Base-by-base conservation (phyloP, 2,329 filamentous ascomycete species). In the Epichloe sibirici region DNA sequence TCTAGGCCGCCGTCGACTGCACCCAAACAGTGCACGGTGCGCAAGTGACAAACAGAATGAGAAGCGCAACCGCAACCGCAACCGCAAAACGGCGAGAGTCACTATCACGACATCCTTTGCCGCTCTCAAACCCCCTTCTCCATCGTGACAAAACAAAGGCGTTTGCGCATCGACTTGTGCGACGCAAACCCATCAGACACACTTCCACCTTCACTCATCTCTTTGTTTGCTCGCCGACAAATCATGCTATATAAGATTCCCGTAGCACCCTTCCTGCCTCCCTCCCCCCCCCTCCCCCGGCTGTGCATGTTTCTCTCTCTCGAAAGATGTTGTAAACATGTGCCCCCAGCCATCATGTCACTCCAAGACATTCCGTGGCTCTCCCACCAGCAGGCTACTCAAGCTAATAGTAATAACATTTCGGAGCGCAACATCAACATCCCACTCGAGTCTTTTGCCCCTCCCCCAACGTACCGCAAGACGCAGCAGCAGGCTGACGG, bases 401-500 rank as follows among this genome's bases (percentile, higher is more conserved):
- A 25, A 15, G 11, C 25, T 11, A 34, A 28, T 15, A 9, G 9
- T 4, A 4, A 31, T 11, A 31, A 9, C 28, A 55, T 49, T 47
- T 31, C 40, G 3, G 23, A 43, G 4, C 31, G 34, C 44, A 46
- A 21, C 28, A 46, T 46, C 4, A 49, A 23, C 28, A 44, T 53
- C 11, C 52, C 48, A 3, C 48, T 53, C n/a, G 34, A 53, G 23
- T 4, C 21, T 4, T 43, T 48, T 5, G 28, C 37, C 2, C 50
- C 47, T 35, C 50, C 53, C 3, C 53, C 53, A 2, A 47, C 43
- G n/a, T 52, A 55, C 21, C 37, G 39, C 23, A 52, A 47, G 25
- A 37, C 13, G 13, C 13, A 23, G 45, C 48, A 43, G 39, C 48
- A 43, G 39, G 43, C 34, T 31, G 38, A 52, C 15, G 38, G 35